Base-by-base conservation (phyloP, 1,139 yeast genomes). In the Pichia sp. region DNA sequence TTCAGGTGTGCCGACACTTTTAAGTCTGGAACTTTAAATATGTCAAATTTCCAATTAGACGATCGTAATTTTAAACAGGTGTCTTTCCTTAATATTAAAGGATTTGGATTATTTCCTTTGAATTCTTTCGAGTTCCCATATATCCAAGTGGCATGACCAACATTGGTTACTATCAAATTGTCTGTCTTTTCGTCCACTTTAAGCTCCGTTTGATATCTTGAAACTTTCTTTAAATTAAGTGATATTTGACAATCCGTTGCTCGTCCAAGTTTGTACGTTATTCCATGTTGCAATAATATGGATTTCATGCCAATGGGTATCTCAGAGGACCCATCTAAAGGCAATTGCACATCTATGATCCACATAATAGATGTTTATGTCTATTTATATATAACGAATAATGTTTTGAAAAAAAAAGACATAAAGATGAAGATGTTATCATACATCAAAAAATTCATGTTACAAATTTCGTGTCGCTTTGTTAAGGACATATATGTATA, bases 321-420 rank as follows among this genome's bases (percentile, higher is more conserved):
- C 8, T 8, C 9, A 2, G 7, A 26, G n/a, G n/a, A 20, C 4
- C 20, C 34, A 28, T 31, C 39, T 6, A 30, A 28, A 4, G 40
- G 38, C 20, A 32, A 25, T 23, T 41, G 45, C 5, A 42, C 12
- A 30, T 46, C 49, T 7, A 41, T 26, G 4, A 46, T 42, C 49
- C 49, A 46, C 49, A 46, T 46, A 24, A 30, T 7, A n/a, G n/a
- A n/a, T n/a, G n/a, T n/a, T n/a, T n/a, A n/a, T n/a, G 5, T 23
- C 35, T 10, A 4, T 6, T 26, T 26, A 26, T 26, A 8, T 8
- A 8, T 26, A 29, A 29, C 4, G n/a, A 29, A 29, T 8, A 29
- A 29, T 29, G 30, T 7, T 12, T 7, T 7, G 30, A 26, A n/a
- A n/a, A n/a, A n/a, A n/a, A n/a, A n/a, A n/a, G n/a, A n/a, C 27